A percentile compares a stretch with the other conserved stretches of the same genome.
Evolutionary conservation across 2,329 filamentous ascomycete species (phyloP).

Genomic region (Fusarium praegraminearum): DNA sequence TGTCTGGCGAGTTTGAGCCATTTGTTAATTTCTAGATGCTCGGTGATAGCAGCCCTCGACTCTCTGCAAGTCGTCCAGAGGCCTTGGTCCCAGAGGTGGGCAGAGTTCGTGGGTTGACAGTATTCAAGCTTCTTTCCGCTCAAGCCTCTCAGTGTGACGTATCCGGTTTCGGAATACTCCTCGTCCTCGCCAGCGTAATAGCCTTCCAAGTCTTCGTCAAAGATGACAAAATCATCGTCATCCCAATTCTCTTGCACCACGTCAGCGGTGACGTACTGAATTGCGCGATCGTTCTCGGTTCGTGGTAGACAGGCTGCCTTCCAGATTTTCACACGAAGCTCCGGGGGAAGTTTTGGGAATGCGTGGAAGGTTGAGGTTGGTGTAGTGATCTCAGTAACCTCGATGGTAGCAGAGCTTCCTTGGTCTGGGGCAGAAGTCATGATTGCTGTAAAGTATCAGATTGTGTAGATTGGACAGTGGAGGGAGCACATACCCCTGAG

Average conservation of each 20-base stretch:
- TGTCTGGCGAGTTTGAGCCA: neutral
- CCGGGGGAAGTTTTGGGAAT: neutral
- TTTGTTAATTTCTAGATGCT: fast-evolving
- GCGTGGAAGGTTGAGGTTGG: neutral
- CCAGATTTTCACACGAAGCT: conserved; percentile 14
- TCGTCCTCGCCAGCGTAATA: neutral
- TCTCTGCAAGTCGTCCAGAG: conserved; percentile 22
- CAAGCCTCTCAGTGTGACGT: neutral
- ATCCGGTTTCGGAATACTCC: neutral
- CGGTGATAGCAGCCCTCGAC: neutral
- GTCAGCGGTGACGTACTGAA: neutral
- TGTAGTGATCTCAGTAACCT: too few species aligned
- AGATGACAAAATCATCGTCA: fast-evolving
- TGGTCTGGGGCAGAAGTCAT: too few species aligned
- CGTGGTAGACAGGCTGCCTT: neutral
- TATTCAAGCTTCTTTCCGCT: fast-evolving
- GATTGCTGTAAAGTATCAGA: too few species aligned
- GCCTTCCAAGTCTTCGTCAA: neutral
- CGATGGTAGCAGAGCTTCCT: too few species aligned
- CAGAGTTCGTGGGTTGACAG: neutral
- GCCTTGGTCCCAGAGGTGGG: conserved; percentile 19
- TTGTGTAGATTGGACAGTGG: too few species aligned
- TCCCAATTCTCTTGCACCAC: neutral
- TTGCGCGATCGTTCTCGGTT: fast-evolving
- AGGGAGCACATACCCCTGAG: too few species aligned